Conservation (phyloP, 2,329 filamentous ascomycete species). For the Alternaria incomplexa region DNA sequence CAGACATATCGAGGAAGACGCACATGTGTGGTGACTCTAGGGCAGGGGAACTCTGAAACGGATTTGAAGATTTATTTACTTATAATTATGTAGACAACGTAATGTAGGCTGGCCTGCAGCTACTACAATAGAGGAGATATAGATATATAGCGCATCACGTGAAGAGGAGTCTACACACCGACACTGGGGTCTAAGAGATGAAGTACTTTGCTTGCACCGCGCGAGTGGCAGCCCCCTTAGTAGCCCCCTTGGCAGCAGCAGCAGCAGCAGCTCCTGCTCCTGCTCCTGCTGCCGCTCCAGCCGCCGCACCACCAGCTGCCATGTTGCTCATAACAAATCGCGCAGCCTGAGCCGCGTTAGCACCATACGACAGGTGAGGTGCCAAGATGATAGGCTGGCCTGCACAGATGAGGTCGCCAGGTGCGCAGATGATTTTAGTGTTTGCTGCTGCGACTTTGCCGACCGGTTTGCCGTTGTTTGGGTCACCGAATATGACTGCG, state of each 20-base stretch:
- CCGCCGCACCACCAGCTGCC: conserved; percentile 8
- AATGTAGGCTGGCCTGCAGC: conserved; percentile 3
- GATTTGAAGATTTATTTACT: background rate
- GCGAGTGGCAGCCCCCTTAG: conserved; percentile 1
- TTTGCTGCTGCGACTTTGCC: conserved; percentile 39
- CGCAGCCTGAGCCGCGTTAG: conserved; percentile 40
- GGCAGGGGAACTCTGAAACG: background rate
- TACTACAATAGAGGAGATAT: background rate
- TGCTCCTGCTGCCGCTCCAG: background rate
- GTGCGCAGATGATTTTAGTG: conserved; percentile 44
- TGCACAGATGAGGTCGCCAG: conserved; percentile 44
- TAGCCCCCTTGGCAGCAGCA: background rate
- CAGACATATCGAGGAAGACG: background rate
- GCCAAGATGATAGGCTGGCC: conserved; percentile 36
- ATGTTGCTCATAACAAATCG: conserved; percentile 36
- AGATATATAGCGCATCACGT: background rate
- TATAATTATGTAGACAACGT: background rate
- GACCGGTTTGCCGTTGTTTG: conserved; percentile 43
- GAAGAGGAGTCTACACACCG: background rate
- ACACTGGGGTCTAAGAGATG: background rate
- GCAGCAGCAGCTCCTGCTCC: background rate
- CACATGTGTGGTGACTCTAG: background rate
- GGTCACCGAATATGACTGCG: conserved; percentile 48
- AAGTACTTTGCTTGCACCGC: conserved; percentile 2
- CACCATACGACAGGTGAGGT: conserved; percentile 45